Percentiles rank a stretch among this genome's conserved stretches.
Evolutionary conservation across 2,329 filamentous ascomycete species (phyloP).

Genomic region (Colletotrichum destructivum): DNA sequence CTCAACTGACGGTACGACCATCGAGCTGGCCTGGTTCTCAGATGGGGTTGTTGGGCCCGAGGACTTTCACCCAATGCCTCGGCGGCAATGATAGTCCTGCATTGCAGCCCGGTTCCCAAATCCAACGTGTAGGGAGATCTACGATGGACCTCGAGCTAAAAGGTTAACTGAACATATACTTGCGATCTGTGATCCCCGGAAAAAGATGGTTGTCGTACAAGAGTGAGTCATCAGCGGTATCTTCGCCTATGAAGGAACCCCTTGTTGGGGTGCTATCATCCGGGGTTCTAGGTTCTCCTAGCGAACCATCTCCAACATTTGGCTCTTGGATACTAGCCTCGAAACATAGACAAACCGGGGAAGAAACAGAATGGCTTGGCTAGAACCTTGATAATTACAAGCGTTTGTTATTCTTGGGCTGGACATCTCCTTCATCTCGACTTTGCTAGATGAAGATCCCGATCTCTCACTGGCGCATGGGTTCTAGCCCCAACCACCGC

Average conservation of each 20-base stretch:
- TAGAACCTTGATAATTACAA: neutral
- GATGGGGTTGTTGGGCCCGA: slow-evolving; percentile 14
- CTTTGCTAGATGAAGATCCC: neutral
- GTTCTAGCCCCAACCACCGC: neutral
- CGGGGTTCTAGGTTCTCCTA: too few species aligned
- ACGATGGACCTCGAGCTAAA: too few species aligned
- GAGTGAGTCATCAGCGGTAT: too few species aligned
- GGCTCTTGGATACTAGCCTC: too few species aligned
- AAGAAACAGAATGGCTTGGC: neutral
- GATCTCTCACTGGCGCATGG: too few species aligned
- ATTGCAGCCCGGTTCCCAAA: neutral
- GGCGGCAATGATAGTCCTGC: neutral
- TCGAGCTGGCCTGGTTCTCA: slow-evolving; percentile 9
- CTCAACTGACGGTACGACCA: neutral
- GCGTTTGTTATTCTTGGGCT: neutral
- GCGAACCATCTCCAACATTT: too few species aligned
- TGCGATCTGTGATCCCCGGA: too few species aligned
- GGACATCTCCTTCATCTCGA: neutral
- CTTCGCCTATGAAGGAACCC: too few species aligned
- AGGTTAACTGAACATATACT: neutral
- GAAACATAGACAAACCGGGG: too few species aligned
- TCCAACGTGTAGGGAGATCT: too few species aligned
- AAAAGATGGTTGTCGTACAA: neutral
- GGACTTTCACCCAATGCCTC: neutral
- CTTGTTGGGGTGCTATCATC: too few species aligned